Conservation (phyloP, 1,284 basidiomycete genomes). For the Bjerkandera adusta region DNA sequence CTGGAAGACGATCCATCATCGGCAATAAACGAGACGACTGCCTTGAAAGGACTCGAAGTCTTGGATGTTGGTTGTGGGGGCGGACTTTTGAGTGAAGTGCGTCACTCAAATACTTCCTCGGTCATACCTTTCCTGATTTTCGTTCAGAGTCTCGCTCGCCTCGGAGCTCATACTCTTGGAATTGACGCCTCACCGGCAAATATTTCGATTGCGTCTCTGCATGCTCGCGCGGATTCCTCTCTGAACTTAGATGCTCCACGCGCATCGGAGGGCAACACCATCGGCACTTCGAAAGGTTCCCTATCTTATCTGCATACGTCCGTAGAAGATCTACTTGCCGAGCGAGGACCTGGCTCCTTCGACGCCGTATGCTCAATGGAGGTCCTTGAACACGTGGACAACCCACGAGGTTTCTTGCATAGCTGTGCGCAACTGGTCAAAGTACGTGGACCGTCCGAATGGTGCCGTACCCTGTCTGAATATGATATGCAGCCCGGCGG, state of each 20-base stretch:
- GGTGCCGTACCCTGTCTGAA: background rate
- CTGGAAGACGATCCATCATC: constrained; percentile 48
- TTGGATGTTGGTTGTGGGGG: constrained; percentile 95
- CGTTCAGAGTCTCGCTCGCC: constrained; percentile 76
- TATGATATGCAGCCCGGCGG: constrained; percentile 87
- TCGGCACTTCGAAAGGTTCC: constrained; percentile 24
- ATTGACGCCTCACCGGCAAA: constrained; percentile 91
- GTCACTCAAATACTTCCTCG: background rate
- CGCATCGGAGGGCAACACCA: constrained; percentile 9
- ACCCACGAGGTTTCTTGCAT: constrained; percentile 82
- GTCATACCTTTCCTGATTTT: constrained; percentile 6
- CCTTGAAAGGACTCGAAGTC: constrained; percentile 64
- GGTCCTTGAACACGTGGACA: constrained; percentile 96
- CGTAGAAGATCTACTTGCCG: constrained; percentile 67
- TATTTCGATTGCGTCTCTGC: constrained; percentile 82
- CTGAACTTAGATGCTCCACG: too few species aligned
- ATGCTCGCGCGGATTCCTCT: constrained; percentile 80
- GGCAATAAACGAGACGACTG: constrained; percentile 27
- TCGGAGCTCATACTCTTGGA: constrained; percentile 85
- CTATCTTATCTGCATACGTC: constrained; percentile 76
- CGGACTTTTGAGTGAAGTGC: constrained; percentile 88
- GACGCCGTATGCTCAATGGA: constrained; percentile 98
- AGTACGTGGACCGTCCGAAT: constrained; percentile 41
- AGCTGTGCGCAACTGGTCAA: constrained; percentile 85
- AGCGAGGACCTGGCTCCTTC: constrained; percentile 59